Base-by-base conservation (phyloP, 257 asterid species). In the Petunia axillaris region DNA sequence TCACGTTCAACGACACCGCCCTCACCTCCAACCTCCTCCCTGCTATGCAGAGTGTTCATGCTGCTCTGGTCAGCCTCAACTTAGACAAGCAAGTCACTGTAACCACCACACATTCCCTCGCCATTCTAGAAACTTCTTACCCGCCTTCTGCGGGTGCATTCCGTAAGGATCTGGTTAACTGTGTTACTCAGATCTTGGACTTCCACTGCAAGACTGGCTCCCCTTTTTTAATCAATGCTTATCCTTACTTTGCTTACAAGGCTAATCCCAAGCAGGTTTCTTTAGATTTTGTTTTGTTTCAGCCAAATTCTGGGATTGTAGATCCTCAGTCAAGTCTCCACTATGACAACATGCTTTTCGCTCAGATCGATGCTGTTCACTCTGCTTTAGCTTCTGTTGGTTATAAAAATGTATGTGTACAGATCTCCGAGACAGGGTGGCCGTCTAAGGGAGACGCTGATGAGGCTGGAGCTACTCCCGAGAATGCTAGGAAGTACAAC, bases 361-460 rank as follows among this genome's bases (percentile, higher is more conserved):
- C 97, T 5, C 98, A 94, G 81, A 87, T 93, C 52, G 98, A 94
- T 82, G 98, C 97, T 2, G 93, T 95, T 4, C 86, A 93, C 55
- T 82, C 93, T 0, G 98, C 98, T 1, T 59, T 91, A 75, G 90
- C 90, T 75, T 82, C 84, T 73, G 66, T 94, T 6, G 97, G 97
- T 39, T 94, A 89, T 82, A 86, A 88, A 77, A 89, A 89, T 50
- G 93, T 91, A 36, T 82, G 92, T 41, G 78, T 94, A n/a, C 97
- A 94, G 92, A 87, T 94, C 83, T 91, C 98, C 50, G 98, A 94
- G 78, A 91, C 98, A 0, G 98, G 98, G 4, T 94, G 98, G 98
- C 97, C 98, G 64, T 91, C 97, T 41, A 90, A 89, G 41, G 98
- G 98, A 13, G 98, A 94, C 83, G 71, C 84, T 10, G 92, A 92